Evolutionary conservation across 169 alveolate genomes (phyloP).

Genomic region (Plasmodium fragile): DNA sequence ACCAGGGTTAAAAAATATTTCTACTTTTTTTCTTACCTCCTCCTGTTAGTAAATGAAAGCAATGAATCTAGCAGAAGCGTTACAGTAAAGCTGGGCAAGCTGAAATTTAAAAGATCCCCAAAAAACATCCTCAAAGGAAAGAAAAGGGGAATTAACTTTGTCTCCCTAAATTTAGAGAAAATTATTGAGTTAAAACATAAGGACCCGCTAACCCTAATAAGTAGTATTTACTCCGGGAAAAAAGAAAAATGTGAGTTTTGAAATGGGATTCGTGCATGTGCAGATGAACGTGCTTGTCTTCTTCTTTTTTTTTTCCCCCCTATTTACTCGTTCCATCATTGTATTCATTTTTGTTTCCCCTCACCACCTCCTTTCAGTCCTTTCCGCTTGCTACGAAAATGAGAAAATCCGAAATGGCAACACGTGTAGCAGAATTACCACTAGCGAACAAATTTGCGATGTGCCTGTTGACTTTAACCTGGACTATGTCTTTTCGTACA

Average conservation of each 20-base stretch:
- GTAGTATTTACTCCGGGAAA: conserved; percentile 33
- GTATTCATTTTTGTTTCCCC: neutral
- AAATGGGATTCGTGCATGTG: neutral
- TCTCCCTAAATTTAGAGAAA: conserved; percentile 23
- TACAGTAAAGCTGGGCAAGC: conserved; percentile 10
- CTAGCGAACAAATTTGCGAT: conserved; percentile 44
- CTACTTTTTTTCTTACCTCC: conserved; percentile 1
- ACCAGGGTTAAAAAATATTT: neutral
- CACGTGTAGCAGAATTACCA: conserved; percentile 56
- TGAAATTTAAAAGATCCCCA: conserved; percentile 6
- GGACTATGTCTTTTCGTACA: conserved; percentile 14
- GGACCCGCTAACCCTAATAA: conserved; percentile 36
- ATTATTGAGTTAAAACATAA: conserved; percentile 27
- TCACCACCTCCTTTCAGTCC: conserved; percentile 9
- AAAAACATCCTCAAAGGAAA: conserved; percentile 17
- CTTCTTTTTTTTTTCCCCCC: neutral
- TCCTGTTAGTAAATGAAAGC: conserved; percentile 2
- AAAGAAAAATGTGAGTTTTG: conserved; percentile 33
- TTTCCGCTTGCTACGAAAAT: conserved; percentile 52
- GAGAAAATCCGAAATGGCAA: neutral
- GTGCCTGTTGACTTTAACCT: conserved; percentile 49
- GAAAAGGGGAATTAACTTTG: conserved; percentile 63
- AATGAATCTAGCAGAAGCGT: neutral
- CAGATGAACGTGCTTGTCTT: neutral
- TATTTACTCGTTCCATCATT: neutral